phyloP scores from a whole-genome alignment of 345 rosid species.

The Pelargonium nanum region DNA sequence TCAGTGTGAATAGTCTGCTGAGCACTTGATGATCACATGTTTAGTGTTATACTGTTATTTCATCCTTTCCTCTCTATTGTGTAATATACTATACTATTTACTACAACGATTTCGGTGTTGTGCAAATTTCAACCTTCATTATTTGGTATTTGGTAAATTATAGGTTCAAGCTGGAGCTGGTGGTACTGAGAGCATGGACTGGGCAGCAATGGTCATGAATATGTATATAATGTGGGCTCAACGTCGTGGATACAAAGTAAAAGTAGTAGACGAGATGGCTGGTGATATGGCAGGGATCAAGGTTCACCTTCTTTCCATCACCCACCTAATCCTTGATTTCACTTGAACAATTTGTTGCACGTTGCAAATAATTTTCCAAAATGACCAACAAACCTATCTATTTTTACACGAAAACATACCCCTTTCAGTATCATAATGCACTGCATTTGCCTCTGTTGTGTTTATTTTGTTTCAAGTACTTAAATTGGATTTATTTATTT shows the following conservation, averaged over 20 bases:
- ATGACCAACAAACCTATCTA: not conserved
- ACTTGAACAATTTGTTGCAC: not conserved
- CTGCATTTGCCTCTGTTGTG: too few species aligned
- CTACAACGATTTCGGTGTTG: too few species aligned
- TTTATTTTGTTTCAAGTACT: too few species aligned
- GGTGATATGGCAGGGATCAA: conserved; percentile 94
- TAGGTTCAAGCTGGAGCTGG: conserved; percentile 99
- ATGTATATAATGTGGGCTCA: conserved; percentile 90
- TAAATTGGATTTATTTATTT: too few species aligned
- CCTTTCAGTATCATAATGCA: too few species aligned
- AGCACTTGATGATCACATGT: not conserved
- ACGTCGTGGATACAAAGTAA: conserved; percentile 44
- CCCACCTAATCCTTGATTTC: conserved; percentile 2
- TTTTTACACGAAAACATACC: too few species aligned
- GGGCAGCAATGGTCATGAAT: conserved; percentile 94
- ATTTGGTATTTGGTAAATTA: conserved; percentile 7
- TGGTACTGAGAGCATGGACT: conserved; percentile 97
- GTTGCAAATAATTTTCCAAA: not conserved
- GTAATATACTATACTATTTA: too few species aligned
- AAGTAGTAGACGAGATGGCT: conserved; percentile 75
- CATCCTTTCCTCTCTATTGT: too few species aligned
- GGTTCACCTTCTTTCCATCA: conserved; percentile 37
- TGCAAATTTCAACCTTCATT: not conserved
- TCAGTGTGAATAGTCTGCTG: not conserved
- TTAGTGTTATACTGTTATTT: not conserved